Percentiles rank a stretch among this genome's conserved stretches.
phyloP scores from a whole-genome alignment of 345 rosid species.

The Cardiospermum halicacabum region DNA sequence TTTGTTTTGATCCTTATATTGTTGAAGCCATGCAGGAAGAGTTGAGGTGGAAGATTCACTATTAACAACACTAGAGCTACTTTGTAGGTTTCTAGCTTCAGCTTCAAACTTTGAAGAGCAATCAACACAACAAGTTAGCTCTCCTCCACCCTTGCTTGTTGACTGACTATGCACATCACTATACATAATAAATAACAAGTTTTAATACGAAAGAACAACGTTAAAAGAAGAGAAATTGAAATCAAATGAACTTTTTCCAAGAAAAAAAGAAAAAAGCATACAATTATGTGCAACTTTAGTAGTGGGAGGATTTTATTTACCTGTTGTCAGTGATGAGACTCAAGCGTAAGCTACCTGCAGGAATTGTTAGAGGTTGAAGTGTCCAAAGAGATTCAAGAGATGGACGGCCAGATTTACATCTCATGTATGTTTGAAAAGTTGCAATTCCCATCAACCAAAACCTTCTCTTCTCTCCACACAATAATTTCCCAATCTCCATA shows the following conservation, averaged over 20 bases:
- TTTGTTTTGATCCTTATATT: slow-evolving; percentile 55
- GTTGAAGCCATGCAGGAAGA: slow-evolving; percentile 87
- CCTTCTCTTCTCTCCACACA: slow-evolving; percentile 46
- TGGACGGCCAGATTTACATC: slow-evolving; percentile 66
- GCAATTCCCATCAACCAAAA: slow-evolving; percentile 83
- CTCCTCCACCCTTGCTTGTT: slow-evolving; percentile 39
- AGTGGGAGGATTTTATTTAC: slow-evolving; percentile 26
- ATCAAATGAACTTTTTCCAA: background rate
- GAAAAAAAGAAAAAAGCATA: background rate
- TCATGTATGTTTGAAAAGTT: slow-evolving; percentile 75
- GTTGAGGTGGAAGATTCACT: slow-evolving; percentile 34
- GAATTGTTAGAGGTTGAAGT: slow-evolving; percentile 67
- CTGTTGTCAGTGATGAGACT: slow-evolving; percentile 76
- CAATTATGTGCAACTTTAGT: slow-evolving; percentile 18
- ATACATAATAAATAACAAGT: no score
- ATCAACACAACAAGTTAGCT: slow-evolving; percentile 45
- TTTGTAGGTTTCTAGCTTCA: slow-evolving; percentile 37
- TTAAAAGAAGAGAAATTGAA: background rate
- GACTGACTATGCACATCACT: slow-evolving; percentile 38
- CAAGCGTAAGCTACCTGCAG: slow-evolving; percentile 59
- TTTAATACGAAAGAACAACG: no score
- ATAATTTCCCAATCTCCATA: slow-evolving; percentile 65
- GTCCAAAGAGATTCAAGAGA: slow-evolving; percentile 63
- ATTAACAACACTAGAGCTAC: slow-evolving; percentile 25
- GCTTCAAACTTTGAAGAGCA: slow-evolving; percentile 41